phyloP scores from a whole-genome alignment of 192 early-diverging fungal species.

The Obelidium mucronatum region DNA sequence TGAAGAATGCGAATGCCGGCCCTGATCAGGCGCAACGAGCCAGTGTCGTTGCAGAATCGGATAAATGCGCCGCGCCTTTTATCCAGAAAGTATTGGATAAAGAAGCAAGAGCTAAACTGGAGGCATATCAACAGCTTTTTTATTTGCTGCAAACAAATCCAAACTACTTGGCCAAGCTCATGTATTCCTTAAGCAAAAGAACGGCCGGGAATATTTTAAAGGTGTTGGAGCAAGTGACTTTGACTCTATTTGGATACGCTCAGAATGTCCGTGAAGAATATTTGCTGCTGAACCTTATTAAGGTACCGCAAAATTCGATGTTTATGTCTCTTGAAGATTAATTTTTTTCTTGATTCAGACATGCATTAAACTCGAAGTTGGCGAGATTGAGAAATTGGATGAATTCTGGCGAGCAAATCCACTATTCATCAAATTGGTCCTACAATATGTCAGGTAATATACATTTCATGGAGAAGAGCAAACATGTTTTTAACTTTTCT shows the following conservation, averaged over 20 bases:
- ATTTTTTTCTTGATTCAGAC: constrained; percentile 42
- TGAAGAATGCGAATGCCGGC: constrained; percentile 34
- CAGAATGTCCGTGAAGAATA: constrained; percentile 98
- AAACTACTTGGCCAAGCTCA: constrained; percentile 83
- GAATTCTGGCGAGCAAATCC: constrained; percentile 97
- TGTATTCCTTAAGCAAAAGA: constrained; percentile 89
- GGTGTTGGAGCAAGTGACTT: constrained; percentile 87
- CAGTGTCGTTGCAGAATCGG: constrained; percentile 11
- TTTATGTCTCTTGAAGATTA: constrained; percentile 17
- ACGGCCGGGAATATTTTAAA: constrained; percentile 72
- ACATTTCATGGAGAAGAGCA: background rate
- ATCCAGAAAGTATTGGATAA: constrained; percentile 86
- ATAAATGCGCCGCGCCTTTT: constrained; percentile 57
- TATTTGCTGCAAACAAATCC: constrained; percentile 98
- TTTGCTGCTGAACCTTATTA: constrained; percentile 91
- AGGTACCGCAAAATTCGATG: constrained; percentile 50
- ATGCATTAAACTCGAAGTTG: constrained; percentile 88
- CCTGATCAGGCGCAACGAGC: background rate
- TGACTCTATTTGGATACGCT: constrained; percentile 96
- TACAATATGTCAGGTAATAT: constrained; percentile 87
- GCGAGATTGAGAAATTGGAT: constrained; percentile 77
- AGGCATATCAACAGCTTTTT: constrained; percentile 92
- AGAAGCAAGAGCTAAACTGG: constrained; percentile 76
- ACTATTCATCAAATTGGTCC: constrained; percentile 95
- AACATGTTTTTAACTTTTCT: background rate